Evolutionary conservation across 306 rosid species (phyloP), one percentile per base, ranked within the genome.

Genomic region (Rubus idaeus): DNA sequence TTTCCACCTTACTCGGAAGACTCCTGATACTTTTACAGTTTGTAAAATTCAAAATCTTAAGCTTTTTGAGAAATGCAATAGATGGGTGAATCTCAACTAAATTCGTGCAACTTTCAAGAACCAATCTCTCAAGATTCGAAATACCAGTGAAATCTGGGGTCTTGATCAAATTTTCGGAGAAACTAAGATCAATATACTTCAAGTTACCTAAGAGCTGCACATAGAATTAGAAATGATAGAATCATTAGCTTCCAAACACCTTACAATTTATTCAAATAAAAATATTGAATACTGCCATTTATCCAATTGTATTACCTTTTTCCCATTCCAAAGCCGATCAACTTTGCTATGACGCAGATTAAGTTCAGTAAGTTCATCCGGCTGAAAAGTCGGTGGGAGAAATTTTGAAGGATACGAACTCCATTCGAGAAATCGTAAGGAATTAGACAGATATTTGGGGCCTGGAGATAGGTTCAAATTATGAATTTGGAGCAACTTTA

Each of bases 81-180:
- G 82, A 72, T 63, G 68, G 16, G 55, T 79, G 82, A 42, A 79
- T 12, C 14, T 58, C 0, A 23, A 58, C 39, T 23, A 58, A 21
- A 23, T 23, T 58, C 37, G 39, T 58, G 23, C 64, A 58, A 21
- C 37, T 57, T 57, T 20, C 5, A 21, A 57, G 63, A 20, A 57
- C 14, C 63, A 57, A 57, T 35, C 13, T 21, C 37, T 21, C 35
- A 57, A 57, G 35, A 20, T 57, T 57, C 63, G 14, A 35, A 21
- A 21, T 57, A 57, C 63, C 63, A 57, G 63, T 57, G 35, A 57
- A 57, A 57, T 57, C 63, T 57, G 63, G 63, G 14, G 63, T 57
- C 63, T 57, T 57, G 5, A 20, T 57, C 63, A 57, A 57, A 10
- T 57, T 21, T 21, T 9, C 14, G 0, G 63, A 57, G 63, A 20